phyloP scores from a whole-genome alignment of 2,329 filamentous ascomycete genomes.

The Monosporascus sp. region DNA sequence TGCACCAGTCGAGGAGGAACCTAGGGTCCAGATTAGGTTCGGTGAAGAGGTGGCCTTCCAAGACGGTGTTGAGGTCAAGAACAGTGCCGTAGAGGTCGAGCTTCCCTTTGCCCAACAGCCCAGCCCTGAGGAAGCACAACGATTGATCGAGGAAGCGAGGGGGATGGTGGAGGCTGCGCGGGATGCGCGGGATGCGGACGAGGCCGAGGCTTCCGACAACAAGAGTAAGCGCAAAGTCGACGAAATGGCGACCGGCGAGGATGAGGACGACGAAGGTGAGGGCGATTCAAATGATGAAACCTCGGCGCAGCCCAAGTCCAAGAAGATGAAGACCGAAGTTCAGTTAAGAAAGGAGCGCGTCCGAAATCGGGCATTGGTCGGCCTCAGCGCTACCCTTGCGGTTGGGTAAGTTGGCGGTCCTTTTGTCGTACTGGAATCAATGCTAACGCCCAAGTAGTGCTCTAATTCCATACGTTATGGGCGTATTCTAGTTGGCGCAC shows the following conservation, averaged over 20 bases:
- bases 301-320: slow-evolving; percentile 49
- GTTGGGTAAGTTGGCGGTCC: slow-evolving; percentile 68
- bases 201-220: slow-evolving; percentile 36
- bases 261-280: slow-evolving; percentile 48
- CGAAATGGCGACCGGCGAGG: slow-evolving; percentile 64
- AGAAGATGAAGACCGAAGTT: slow-evolving; percentile 77
- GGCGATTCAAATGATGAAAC: slow-evolving; percentile 34
- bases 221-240: slow-evolving; percentile 70
- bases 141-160: slow-evolving; percentile 82
- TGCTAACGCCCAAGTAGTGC: slow-evolving; percentile 24
- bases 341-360: slow-evolving; percentile 83
- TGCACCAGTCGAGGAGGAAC: slow-evolving; percentile 50
- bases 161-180: slow-evolving; percentile 73
- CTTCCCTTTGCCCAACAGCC: slow-evolving; percentile 67
- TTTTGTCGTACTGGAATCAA: background rate
- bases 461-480: slow-evolving; percentile 48
- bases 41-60: slow-evolving; percentile 49
- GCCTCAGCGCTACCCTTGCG: slow-evolving; percentile 80
- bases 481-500: slow-evolving; percentile 36
- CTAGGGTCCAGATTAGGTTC: slow-evolving; percentile 64
- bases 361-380: slow-evolving; percentile 77
- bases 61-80: slow-evolving; percentile 61
- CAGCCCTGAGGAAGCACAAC: slow-evolving; percentile 69
- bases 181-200: slow-evolving; percentile 40
- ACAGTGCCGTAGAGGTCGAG: slow-evolving; percentile 71